Evolutionary conservation across 306 rosid species (phyloP).

Genomic region (Urtica urens): DNA sequence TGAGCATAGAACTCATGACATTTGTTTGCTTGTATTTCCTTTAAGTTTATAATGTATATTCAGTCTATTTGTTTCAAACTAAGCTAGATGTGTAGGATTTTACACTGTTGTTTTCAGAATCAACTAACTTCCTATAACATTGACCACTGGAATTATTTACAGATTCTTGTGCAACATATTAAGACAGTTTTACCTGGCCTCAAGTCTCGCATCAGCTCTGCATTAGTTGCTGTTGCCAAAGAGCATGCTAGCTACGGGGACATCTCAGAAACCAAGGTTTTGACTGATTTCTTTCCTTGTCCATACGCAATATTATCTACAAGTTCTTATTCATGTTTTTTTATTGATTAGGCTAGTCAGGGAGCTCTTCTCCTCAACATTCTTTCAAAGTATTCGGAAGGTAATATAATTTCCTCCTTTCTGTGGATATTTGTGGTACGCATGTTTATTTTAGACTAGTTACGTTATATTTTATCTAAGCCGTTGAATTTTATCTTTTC

Average conservation of each 20-base stretch:
- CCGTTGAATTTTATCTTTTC: conserved; percentile 1
- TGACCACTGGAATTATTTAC: conserved; percentile 16
- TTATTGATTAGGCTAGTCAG: conserved; percentile 71
- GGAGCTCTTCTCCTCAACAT: conserved; percentile 94
- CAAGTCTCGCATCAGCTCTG: conserved; percentile 80
- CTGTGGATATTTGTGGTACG: no score
- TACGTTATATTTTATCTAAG: no score
- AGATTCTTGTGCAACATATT: conserved; percentile 91
- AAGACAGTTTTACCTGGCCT: conserved; percentile 79
- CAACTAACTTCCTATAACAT: neutral
- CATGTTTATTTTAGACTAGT: no score
- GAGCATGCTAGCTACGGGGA: conserved; percentile 95
- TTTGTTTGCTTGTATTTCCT: no score
- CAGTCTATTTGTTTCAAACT: no score
- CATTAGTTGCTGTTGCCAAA: conserved; percentile 80
- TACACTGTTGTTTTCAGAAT: no score
- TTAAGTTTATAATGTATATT: no score
- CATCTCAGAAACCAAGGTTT: conserved; percentile 81
- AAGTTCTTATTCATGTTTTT: conserved; percentile 7
- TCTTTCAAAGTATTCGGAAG: conserved; percentile 89
- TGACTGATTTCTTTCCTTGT: neutral
- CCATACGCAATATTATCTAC: conserved; percentile 10
- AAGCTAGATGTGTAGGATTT: no score
- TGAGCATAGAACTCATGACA: no score
- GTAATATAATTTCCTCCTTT: conserved; percentile 28